Percentiles rank a stretch among this genome's conserved stretches.
Conservation (phyloP, 73 alveolate genomes). For the Tetrahymena malaccensis region DNA sequence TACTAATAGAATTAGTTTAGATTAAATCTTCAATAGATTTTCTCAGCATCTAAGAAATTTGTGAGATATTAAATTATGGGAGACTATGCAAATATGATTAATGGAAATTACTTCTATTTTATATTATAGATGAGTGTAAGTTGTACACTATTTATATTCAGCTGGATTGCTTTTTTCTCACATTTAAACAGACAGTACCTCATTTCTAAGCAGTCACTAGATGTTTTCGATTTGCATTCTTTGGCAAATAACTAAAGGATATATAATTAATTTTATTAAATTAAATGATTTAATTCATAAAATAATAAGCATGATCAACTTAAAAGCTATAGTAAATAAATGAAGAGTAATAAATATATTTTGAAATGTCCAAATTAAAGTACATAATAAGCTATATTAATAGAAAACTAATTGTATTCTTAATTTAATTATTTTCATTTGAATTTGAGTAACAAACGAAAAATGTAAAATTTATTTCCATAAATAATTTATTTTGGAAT, state of each 20-base stretch:
- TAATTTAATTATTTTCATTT: no score
- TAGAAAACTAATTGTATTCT: no score
- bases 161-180: background rate
- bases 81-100: background rate
- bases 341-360: no score
- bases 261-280: background rate
- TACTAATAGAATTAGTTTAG: background rate
- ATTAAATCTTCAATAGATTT: background rate
- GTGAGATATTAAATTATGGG: background rate
- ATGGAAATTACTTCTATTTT: background rate
- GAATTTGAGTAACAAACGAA: no score
- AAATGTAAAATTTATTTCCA: no score
- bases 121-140: background rate
- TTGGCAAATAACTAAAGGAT: background rate
- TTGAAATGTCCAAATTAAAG: no score
- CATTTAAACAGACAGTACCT: background rate
- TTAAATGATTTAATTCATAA: background rate
- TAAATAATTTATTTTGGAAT: no score
- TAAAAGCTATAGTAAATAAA: no score
- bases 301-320: no score
- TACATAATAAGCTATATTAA: no score
- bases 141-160: background rate
- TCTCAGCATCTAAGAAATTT: background rate
- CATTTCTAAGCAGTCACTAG: background rate
- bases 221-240: background rate